Evolutionary conservation across 257 asterid genomes (phyloP).

Genomic region (Anisodus acutangulus): DNA sequence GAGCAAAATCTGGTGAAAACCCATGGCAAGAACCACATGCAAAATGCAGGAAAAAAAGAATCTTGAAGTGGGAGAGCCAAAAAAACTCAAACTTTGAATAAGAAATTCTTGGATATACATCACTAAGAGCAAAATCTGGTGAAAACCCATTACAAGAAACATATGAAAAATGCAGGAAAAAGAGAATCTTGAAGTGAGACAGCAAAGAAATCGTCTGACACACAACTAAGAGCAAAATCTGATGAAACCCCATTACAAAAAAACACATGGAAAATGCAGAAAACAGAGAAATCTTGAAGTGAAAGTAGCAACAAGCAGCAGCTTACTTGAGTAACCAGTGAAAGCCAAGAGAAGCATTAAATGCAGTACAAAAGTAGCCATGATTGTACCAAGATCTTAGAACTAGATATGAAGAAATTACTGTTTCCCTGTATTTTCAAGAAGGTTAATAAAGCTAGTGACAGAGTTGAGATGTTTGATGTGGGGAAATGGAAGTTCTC

Average conservation of each 20-base stretch:
- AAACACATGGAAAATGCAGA: background rate
- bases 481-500: constrained; percentile 22
- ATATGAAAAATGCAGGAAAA: no score
- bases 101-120: background rate
- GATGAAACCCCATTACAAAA: background rate
- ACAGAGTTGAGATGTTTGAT: constrained; percentile 28
- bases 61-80: background rate
- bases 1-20: no score
- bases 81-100: background rate
- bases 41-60: no score
- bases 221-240: constrained; percentile 13
- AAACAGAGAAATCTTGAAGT: background rate
- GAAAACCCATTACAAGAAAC: background rate
- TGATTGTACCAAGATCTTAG: constrained; percentile 33
- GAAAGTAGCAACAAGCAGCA: background rate
- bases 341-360: constrained; percentile 54
- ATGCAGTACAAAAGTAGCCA: constrained; percentile 61
- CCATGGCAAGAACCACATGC: no score
- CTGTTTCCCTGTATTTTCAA: background rate
- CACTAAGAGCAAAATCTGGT: background rate
- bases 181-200: background rate
- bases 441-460: background rate
- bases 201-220: background rate
- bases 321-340: constrained; percentile 53
- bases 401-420: background rate